Evolutionary conservation across 345 rosid species (phyloP), one percentile per base, ranked within the genome.

Genomic region (Lepidium sativum): DNA sequence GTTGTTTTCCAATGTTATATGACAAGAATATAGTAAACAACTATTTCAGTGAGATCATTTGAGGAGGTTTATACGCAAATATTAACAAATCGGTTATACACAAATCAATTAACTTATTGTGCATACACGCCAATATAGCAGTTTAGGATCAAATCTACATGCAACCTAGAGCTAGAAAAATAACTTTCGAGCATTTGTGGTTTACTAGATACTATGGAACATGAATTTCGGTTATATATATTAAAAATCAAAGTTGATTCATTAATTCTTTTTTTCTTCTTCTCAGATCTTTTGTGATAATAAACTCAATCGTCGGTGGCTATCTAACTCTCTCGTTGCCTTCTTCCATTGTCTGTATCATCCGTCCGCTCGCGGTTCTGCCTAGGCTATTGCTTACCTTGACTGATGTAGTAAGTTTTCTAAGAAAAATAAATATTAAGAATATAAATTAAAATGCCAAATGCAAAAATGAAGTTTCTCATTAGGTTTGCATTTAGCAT

Each of bases 251-350:
- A 33, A 33, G n/a, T 5, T 33, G 6, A 51, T 16, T 14, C 7
- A 18, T 54, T 54, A 25, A 29, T 23, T 11, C 6, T 25, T 27
- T 6, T 21, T 2, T 17, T 37, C 15, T 53, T 4, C 13, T 27
- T 6, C 52, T 57, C 85, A 88, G 96, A 82, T 79, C 79, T 45
- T 84, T 86, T 56, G 78, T 84, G 45, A 64, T 86, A 32, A 83
- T 82, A 3, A 86, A 82, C 82, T 82, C 84, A 39, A 9, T 89
- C 25, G 83, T 89, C 1, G 86, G 81, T 1, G 86, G 88, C 31
- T 88, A 88, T 70, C 58, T 86, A 40, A 82, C 83, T 50, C 85
- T 84, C 48, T 88, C 92, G 2, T 77, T 88, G 64, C 96, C 96
- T 13, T 79, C 86, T 78, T 86, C 96, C 32, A 44, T 88, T 10